phyloP scores from a whole-genome alignment of 2,329 filamentous ascomycete species.

The Aureobasidium lini region DNA sequence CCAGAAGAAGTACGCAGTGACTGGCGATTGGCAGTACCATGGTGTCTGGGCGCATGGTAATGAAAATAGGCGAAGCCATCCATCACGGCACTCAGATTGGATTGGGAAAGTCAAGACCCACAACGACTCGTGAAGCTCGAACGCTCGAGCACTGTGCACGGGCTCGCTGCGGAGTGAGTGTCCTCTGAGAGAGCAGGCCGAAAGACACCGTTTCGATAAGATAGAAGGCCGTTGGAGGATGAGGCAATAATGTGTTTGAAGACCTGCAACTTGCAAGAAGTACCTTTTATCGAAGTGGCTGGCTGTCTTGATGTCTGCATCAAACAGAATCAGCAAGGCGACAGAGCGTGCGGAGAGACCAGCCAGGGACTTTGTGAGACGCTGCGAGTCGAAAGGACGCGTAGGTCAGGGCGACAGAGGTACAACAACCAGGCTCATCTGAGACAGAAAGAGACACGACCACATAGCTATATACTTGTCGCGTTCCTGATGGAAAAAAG shows the following conservation, averaged over 20 bases:
- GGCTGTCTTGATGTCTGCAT: not conserved
- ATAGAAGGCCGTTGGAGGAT: not conserved
- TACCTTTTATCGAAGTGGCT: not conserved
- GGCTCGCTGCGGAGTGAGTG: not conserved
- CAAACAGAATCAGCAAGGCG: not conserved
- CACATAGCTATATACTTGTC: not conserved
- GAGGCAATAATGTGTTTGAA: constrained; percentile 3
- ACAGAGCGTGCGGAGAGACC: too few species aligned
- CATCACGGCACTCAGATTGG: not conserved
- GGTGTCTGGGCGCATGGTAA: constrained; percentile 9
- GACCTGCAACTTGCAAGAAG: not conserved
- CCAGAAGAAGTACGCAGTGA: not conserved
- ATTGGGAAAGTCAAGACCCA: not conserved
- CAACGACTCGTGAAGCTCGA: constrained; percentile 6
- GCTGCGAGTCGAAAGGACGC: not conserved
- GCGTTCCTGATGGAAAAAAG: not conserved
- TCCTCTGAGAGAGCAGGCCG: not conserved
- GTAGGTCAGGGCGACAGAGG: not conserved
- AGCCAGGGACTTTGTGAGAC: not conserved
- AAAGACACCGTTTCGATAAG: constrained; percentile 8
- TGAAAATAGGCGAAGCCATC: constrained; percentile 4
- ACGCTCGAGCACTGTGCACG: constrained; percentile 5
- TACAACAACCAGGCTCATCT: not conserved
- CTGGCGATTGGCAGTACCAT: not conserved
- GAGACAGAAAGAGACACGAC: not conserved